phyloP scores from a whole-genome alignment of 805 yeast species.

The Pichia heedii region DNA sequence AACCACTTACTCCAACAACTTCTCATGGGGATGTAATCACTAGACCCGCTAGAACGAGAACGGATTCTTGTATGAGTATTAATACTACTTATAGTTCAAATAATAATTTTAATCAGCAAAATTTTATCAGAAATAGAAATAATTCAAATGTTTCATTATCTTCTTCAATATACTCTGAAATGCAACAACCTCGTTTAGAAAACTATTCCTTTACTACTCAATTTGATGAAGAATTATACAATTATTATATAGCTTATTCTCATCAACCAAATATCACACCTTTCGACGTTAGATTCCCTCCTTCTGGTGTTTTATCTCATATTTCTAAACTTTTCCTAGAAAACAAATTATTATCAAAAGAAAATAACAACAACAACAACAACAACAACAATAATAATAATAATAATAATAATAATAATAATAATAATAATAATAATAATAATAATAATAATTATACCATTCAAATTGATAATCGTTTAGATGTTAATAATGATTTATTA shows the following conservation, averaged over 20 bases:
- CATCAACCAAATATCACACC: slow-evolving; percentile 60
- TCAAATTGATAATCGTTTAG: slow-evolving; percentile 19
- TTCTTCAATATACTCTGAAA: slow-evolving; percentile 13
- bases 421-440: too few species aligned
- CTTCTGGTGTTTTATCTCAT: slow-evolving; percentile 53
- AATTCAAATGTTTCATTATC: slow-evolving; percentile 19
- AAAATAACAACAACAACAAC: too few species aligned
- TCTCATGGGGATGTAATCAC: too few species aligned
- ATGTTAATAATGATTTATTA: slow-evolving; percentile 23
- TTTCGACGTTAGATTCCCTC: slow-evolving; percentile 55
- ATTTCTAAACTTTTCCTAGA: slow-evolving; percentile 46
- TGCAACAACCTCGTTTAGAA: slow-evolving; percentile 11
- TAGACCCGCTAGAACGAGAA: slow-evolving; percentile 5
- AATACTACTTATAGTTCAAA: neutral
- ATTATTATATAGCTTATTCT: slow-evolving; percentile 39
- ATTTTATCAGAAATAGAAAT: slow-evolving; percentile 2
- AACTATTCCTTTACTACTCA: slow-evolving; percentile 26
- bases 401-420: too few species aligned
- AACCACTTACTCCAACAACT: neutral
- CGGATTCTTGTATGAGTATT: slow-evolving; percentile 9
- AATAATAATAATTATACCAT: slow-evolving; percentile 9
- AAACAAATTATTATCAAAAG: slow-evolving; percentile 14
- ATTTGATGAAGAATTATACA: slow-evolving; percentile 39
- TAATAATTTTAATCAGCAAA: neutral
- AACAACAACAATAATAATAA: too few species aligned